These are phyloP conservation scores for Mortierella sp. DNA, from an alignment of 371 early-diverging fungal species.

Conservation along the genomic window DNA sequence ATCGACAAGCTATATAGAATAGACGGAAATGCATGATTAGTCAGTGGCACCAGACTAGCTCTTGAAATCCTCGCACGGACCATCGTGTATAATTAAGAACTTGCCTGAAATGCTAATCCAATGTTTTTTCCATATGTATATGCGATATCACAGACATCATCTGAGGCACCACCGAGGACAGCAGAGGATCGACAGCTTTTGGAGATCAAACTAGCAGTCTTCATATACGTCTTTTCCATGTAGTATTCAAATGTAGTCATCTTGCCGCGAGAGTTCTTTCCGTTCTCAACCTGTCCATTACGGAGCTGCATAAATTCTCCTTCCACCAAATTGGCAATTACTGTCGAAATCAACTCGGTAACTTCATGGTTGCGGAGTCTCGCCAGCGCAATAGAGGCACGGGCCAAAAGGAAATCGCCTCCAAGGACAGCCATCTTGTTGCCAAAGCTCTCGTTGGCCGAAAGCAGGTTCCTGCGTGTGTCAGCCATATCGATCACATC, in stretches of 20 bases:
- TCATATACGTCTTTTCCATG: slow-evolving; percentile 94
- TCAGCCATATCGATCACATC: slow-evolving; percentile 89
- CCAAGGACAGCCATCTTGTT: slow-evolving; percentile 98
- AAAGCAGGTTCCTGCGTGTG: slow-evolving; percentile 78
- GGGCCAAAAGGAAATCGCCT: slow-evolving; percentile 94
- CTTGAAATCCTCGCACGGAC: background rate
- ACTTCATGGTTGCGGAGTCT: slow-evolving; percentile 90
- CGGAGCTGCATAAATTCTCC: slow-evolving; percentile 97
- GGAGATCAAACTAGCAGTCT: slow-evolving; percentile 96
- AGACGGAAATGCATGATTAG: background rate
- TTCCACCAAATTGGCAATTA: slow-evolving; percentile 93
- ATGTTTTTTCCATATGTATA: slow-evolving; percentile 90
- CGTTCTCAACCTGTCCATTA: slow-evolving; percentile 65
- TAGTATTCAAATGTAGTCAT: slow-evolving; percentile 86
- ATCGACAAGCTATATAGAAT: slow-evolving; percentile 77
- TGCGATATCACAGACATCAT: slow-evolving; percentile 78
- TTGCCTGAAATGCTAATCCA: slow-evolving; percentile 95
- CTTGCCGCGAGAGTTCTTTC: slow-evolving; percentile 28
- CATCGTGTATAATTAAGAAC: background rate
- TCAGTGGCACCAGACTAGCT: slow-evolving; percentile 3
- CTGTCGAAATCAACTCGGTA: slow-evolving; percentile 92
- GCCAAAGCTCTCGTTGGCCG: slow-evolving; percentile 90
- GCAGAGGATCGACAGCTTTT: slow-evolving; percentile 92
- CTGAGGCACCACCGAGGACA: slow-evolving; percentile 84
- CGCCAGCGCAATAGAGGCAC: slow-evolving; percentile 93